Evolutionary conservation across 139 green algal species (phyloP).

Genomic region (Micromonas pusilla): DNA sequence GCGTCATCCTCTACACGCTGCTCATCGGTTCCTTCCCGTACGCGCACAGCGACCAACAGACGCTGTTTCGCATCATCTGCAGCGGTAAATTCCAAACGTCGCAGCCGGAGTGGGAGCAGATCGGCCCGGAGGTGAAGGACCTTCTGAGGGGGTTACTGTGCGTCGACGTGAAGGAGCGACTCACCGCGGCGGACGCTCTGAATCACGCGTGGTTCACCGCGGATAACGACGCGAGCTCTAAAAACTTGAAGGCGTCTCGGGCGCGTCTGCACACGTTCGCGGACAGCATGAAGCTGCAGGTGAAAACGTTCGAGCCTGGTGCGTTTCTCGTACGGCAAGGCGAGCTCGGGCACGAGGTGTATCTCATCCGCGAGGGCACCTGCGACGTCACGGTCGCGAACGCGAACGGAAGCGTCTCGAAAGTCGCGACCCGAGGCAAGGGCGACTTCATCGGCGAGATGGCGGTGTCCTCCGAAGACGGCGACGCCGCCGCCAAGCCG

Average conservation of each 20-base stretch:
- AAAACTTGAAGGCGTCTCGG: not conserved
- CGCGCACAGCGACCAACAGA: conserved; percentile 75
- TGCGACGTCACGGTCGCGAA: not conserved
- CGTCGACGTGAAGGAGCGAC: conserved; percentile 51
- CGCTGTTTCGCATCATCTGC: conserved; percentile 79
- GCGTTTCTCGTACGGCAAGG: not conserved
- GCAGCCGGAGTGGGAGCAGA: conserved; percentile 69
- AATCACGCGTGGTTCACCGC: conserved; percentile 53
- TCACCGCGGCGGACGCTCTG: conserved; percentile 65
- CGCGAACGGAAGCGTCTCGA: not conserved
- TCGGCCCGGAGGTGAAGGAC: conserved; percentile 66
- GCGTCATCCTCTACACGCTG: conserved; percentile 75
- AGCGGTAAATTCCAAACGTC: conserved; percentile 66
- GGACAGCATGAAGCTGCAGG: not conserved
- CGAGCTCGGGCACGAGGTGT: not conserved
- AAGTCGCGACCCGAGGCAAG: not conserved
- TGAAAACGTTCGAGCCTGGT: not conserved
- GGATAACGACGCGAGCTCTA: not conserved
- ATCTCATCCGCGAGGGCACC: not conserved
- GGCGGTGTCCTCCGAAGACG: not conserved
- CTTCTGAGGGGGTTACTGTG: conserved; percentile 54
- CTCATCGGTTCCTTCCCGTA: conserved; percentile 87
- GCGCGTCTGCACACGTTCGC: not conserved
- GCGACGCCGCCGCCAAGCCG: not conserved
- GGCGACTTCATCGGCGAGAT: not conserved